A percentile compares a stretch with the other conserved stretches of the same genome.
These are phyloP conservation scores for Tetradesmus lagerheimii DNA, from an alignment of 139 green algal species.

Conservation along the genomic window DNA sequence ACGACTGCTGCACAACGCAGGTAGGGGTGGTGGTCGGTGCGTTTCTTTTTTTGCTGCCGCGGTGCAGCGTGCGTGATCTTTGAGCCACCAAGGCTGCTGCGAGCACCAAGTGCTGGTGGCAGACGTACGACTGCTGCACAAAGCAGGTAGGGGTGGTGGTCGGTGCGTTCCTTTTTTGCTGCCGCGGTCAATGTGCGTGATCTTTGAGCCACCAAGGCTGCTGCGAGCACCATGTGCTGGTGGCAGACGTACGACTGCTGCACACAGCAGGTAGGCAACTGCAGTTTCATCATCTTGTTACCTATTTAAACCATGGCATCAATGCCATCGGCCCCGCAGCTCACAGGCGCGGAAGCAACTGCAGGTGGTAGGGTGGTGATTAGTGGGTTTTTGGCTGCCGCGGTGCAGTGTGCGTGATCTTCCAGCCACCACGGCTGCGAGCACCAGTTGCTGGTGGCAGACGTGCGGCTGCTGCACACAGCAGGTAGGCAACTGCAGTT, in stretches of 20 bases:
- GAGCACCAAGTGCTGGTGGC: neutral
- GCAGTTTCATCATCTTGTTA: too few relatives aligned
- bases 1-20: neutral
- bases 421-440: neutral
- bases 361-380: neutral
- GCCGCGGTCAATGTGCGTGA: neutral
- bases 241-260: neutral
- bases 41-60: neutral
- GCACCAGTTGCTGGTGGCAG: neutral
- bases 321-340: too few relatives aligned
- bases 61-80: neutral
- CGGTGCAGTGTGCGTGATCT: neutral
- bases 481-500: neutral
- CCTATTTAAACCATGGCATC: too few relatives aligned
- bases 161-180: neutral
- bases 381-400: neutral
- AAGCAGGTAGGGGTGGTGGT: neutral
- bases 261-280: neutral
- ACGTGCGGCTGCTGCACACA: neutral
- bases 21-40: neutral
- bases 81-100: conserved; percentile 13
- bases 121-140: neutral
- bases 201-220: neutral
- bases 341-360: too few relatives aligned
- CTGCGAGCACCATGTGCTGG: neutral